phyloP scores from a whole-genome alignment of 108 stramenopile species.

The Parietichytrium sp. region DNA sequence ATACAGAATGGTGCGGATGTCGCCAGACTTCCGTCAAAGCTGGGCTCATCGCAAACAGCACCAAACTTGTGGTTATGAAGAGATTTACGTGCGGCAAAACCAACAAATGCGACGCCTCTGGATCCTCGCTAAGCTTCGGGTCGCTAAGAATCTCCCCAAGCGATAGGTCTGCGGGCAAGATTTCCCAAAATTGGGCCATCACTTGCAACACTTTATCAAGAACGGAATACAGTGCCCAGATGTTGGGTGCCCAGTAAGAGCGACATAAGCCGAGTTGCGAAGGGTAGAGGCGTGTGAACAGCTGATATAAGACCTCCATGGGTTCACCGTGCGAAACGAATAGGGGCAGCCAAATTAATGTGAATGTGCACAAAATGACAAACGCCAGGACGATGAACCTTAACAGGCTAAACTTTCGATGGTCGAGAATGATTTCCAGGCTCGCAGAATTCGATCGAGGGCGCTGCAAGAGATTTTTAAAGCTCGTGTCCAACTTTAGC shows the following conservation, averaged over 20 bases:
- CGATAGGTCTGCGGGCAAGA: no score
- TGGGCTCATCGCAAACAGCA: background rate
- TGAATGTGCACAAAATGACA: background rate
- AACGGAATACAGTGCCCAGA: constrained; percentile 12
- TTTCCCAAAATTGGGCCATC: background rate
- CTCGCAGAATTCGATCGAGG: background rate
- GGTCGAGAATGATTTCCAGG: no score
- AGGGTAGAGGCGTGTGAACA: background rate
- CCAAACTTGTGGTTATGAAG: background rate
- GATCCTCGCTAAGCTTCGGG: background rate
- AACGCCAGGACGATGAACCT: background rate
- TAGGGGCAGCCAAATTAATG: background rate
- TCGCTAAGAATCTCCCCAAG: background rate
- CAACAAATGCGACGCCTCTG: background rate
- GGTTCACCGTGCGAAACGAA: background rate
- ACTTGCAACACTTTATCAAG: background rate
- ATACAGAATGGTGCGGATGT: constrained; percentile 10
- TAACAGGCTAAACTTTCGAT: background rate
- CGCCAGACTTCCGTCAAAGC: background rate
- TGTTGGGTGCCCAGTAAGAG: constrained; percentile 3
- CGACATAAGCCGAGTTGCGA: background rate
- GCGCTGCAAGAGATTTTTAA: background rate
- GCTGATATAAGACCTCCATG: background rate
- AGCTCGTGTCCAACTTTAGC: background rate
- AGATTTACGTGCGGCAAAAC: background rate